A percentile compares a stretch with the other conserved stretches of the same genome.
These are phyloP conservation scores for Solanum stenotomum DNA, from an alignment of 257 asterid genomes.

Conservation along the genomic window DNA sequence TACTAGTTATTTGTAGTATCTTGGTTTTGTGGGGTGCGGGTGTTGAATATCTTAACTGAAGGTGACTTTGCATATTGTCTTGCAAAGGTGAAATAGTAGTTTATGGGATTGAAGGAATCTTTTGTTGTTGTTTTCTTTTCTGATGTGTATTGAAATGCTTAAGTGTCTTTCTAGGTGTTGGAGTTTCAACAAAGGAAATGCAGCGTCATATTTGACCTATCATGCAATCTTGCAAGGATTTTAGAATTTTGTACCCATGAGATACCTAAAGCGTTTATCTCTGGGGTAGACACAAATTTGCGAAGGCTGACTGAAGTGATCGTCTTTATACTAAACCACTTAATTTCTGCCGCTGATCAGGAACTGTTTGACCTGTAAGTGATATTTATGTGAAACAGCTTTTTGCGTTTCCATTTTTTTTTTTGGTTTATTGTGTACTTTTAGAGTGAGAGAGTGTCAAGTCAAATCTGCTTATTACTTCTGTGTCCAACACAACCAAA, in stretches of 20 bases:
- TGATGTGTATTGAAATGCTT: not conserved
- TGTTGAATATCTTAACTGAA: not conserved
- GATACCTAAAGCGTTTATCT: conserved; percentile 77
- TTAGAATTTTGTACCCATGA: conserved; percentile 80
- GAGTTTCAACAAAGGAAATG: conserved; percentile 88
- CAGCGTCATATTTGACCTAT: conserved; percentile 79
- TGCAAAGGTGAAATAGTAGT: not conserved
- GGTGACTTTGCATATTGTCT: not conserved
- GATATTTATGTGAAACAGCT: not conserved
- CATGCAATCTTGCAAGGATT: conserved; percentile 87
- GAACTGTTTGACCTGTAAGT: conserved; percentile 83
- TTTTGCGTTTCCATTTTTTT: not conserved
- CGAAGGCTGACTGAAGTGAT: conserved; percentile 84
- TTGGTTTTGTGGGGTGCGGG: not conserved
- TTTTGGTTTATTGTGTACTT: not conserved
- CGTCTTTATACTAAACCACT: conserved; percentile 70
- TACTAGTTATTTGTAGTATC: not conserved
- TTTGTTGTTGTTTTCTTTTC: not conserved
- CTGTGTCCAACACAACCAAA: not conserved
- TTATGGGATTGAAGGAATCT: not conserved
- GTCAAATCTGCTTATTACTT: not conserved
- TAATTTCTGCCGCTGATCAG: conserved; percentile 64
- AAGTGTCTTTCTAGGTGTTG: conserved; percentile 42
- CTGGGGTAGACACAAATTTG: conserved; percentile 71
- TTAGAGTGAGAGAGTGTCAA: not conserved